Base-by-base conservation (phyloP, 2,329 filamentous ascomycete genomes). In the Cladosporium sp. region DNA sequence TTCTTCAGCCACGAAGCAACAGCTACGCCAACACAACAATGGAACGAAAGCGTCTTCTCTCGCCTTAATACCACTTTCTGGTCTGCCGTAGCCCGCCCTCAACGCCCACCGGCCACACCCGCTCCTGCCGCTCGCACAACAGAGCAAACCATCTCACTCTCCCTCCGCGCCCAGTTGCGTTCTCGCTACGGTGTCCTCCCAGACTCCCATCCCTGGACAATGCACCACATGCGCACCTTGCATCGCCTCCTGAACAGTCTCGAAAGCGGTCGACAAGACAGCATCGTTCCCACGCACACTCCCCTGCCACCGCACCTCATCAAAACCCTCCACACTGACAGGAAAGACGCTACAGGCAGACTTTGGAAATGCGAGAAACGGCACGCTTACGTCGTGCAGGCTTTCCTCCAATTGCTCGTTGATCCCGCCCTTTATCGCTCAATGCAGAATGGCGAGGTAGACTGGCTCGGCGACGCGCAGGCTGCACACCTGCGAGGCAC, bases 201-300 rank as follows among this genome's bases (percentile, higher is more conserved):
- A 8, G 50, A 59, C 7, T 30, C 45, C 1, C 61, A 63, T 39
- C 66, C 66, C 2, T 69, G 66, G 63, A 67, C 64, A 6, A 58
- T 68, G 53, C 44, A 55, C 9, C 66, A 69, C 52, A 64, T 67
- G 54, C 65, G 66, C 20, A 69, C 66, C 2, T 55, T 69, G 6
- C 66, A 68, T 47, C 64, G 66, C 30, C 64, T 69, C 59, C 61
- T 63, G 42, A 67, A 67, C 56, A 67, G 64, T 1, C 50, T 56
- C 51, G 53, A 55, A 27, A 57, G 54, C 22, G 49, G 56, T 15
- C 58, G 60, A 9, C 22, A 47, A 12, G 60, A 64, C 40, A 59
- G 56, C 22, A 56, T 69, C 7, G 59, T 69, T n/a, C 64, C 65
- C 0, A 47, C 42, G 2, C 44, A 53, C 4, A 58, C 59, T 11